Evolutionary conservation across 306 rosid genomes (phyloP).

Genomic region (Vachellia pachyceras): DNA sequence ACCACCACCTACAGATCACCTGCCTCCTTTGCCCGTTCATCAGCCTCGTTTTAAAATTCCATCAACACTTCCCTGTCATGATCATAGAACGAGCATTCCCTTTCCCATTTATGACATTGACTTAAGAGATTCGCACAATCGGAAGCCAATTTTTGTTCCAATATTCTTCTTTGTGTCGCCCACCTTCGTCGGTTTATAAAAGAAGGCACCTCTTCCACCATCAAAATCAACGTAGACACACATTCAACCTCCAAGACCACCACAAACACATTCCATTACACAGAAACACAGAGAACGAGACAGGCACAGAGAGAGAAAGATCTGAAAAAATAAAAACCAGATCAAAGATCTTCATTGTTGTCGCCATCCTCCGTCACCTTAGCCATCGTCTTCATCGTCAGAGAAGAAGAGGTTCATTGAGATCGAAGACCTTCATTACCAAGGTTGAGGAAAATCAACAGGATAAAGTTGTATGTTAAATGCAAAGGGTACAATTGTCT

Average conservation of each 20-base stretch:
- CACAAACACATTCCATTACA: neutral
- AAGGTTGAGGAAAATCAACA: no score
- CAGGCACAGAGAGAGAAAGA: no score
- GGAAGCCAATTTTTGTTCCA: slow-evolving; percentile 67
- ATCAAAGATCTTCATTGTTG: no score
- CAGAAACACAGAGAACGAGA: neutral
- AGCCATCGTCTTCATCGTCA: no score
- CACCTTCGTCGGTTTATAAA: slow-evolving; percentile 37
- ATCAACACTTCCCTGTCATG: slow-evolving; percentile 84
- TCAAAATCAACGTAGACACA: neutral
- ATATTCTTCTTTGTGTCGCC: no score
- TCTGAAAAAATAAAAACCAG: no score
- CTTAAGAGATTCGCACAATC: slow-evolving; percentile 61
- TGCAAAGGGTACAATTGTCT: no score
- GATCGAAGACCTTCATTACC: no score
- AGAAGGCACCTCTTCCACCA: slow-evolving; percentile 6
- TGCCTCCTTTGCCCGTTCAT: slow-evolving; percentile 81
- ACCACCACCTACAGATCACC: no score
- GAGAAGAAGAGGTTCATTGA: no score
- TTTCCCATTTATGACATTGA: slow-evolving; percentile 69
- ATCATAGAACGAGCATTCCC: slow-evolving; percentile 77
- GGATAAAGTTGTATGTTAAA: no score
- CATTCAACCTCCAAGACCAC: neutral
- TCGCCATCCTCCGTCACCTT: no score
- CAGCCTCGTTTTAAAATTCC: slow-evolving; percentile 97